Conservation (phyloP, 257 asterid genomes). For the Osmanthus fragrans region DNA sequence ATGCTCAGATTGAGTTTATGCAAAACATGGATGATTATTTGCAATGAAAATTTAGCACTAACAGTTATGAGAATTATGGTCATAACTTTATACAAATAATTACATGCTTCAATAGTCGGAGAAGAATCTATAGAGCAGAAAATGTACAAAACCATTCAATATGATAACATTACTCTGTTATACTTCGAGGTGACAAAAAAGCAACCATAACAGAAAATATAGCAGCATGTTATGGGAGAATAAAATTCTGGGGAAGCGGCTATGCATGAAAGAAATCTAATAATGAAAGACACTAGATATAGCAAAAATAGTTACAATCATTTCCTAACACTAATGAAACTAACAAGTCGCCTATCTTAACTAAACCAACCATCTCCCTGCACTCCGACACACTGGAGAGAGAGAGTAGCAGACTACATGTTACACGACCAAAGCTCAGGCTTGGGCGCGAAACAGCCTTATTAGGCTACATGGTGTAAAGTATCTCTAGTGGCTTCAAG, state of each 20-base stretch:
- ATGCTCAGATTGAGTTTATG: constrained; percentile 24
- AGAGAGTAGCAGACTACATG: neutral
- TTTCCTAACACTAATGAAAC: neutral
- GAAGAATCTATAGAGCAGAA: neutral
- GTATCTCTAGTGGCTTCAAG: neutral
- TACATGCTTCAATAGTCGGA: neutral
- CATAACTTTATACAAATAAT: constrained; percentile 8
- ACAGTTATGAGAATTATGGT: neutral
- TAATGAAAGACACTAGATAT: neutral
- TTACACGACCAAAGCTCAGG: neutral
- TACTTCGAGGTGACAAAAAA: neutral
- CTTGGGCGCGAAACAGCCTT: neutral
- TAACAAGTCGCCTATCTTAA: neutral
- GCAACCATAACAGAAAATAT: neutral
- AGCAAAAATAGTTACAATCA: neutral
- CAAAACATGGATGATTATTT: constrained; percentile 5
- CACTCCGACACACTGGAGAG: neutral
- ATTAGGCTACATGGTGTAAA: neutral
- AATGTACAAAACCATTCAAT: neutral
- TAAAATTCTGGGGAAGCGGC: neutral
- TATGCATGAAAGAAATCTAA: neutral
- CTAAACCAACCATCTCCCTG: neutral
- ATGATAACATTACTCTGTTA: neutral
- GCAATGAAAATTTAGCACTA: constrained; percentile 4
- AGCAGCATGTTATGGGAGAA: neutral